Percentiles rank a stretch among this genome's conserved stretches.
These are phyloP conservation scores for Pneumocystis oryctolagi DNA, from an alignment of 1,139 yeast genomes.

Conservation along the genomic window DNA sequence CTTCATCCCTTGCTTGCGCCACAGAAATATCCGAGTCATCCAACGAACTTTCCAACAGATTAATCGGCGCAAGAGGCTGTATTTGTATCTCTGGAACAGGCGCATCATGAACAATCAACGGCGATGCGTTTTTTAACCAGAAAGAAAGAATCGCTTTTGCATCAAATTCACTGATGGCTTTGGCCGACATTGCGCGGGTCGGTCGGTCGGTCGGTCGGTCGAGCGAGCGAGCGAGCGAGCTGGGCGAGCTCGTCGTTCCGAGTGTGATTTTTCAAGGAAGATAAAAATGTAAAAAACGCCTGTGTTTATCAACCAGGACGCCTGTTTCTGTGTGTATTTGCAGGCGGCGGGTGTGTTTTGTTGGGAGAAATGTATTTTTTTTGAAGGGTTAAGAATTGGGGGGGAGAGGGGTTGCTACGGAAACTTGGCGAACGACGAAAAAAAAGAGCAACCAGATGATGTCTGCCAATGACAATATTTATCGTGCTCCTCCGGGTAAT, in stretches of 20 bases:
- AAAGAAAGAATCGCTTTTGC: slow-evolving; percentile 34
- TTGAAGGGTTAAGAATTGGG: too few species aligned
- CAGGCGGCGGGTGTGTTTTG: too few species aligned
- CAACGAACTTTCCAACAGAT: slow-evolving; percentile 20
- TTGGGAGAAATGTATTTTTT: too few species aligned
- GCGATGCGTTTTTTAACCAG: slow-evolving; percentile 30
- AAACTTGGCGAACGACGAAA: background rate
- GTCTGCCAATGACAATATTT: slow-evolving; percentile 22
- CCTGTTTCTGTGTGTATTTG: too few species aligned
- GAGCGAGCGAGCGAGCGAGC: too few species aligned
- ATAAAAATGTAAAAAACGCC: too few species aligned
- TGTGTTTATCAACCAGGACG: too few species aligned
- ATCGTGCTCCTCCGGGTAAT: slow-evolving; percentile 19
- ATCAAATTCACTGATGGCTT: slow-evolving; percentile 34
- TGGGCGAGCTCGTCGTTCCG: too few species aligned
- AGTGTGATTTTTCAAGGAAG: too few species aligned
- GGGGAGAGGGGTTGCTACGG: background rate
- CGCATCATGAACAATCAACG: slow-evolving; percentile 20
- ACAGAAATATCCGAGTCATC: slow-evolving; percentile 23
- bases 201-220: too few species aligned
- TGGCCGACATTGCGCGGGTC: slow-evolving; percentile 36
- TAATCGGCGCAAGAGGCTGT: slow-evolving; percentile 18
- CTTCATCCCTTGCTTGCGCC: slow-evolving; percentile 15
- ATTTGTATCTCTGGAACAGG: slow-evolving; percentile 20
- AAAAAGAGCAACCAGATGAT: slow-evolving; percentile 8